These are phyloP conservation scores for Colletotrichum paranaense DNA, from an alignment of 2,329 filamentous ascomycete genomes.

Conservation along the genomic window DNA sequence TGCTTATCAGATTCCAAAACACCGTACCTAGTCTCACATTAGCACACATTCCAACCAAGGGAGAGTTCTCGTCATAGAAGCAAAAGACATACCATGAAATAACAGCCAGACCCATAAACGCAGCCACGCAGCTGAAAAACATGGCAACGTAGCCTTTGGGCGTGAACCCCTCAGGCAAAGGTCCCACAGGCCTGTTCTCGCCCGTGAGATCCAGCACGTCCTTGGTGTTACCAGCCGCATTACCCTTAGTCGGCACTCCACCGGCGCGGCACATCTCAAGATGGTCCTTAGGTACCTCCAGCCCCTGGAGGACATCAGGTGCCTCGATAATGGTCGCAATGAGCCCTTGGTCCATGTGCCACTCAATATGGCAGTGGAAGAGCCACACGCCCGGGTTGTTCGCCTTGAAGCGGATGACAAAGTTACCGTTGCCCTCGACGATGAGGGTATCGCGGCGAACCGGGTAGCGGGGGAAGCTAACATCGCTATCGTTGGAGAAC, in stretches of 20 bases:
- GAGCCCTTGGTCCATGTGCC: slow-evolving; percentile 63
- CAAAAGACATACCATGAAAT: slow-evolving; percentile 32
- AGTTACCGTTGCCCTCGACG: slow-evolving; percentile 58
- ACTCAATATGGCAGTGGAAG: slow-evolving; percentile 66
- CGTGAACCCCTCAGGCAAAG: slow-evolving; percentile 36
- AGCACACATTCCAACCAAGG: not conserved
- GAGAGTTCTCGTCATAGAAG: not conserved
- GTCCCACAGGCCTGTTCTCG: slow-evolving; percentile 33
- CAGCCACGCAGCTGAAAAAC: slow-evolving; percentile 34
- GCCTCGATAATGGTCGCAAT: slow-evolving; percentile 51
- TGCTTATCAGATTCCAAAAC: slow-evolving; percentile 26
- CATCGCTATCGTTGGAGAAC: slow-evolving; percentile 52
- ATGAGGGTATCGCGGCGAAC: slow-evolving; percentile 62
- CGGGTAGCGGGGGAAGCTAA: slow-evolving; percentile 51
- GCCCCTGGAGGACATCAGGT: slow-evolving; percentile 56
- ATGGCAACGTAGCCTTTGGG: slow-evolving; percentile 37
- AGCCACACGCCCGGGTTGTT: slow-evolving; percentile 60
- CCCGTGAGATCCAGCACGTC: slow-evolving; percentile 60
- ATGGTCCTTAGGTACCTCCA: slow-evolving; percentile 51
- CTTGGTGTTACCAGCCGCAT: slow-evolving; percentile 69
- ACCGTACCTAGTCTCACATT: slow-evolving; percentile 15
- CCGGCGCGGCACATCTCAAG: slow-evolving; percentile 49
- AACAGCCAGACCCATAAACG: slow-evolving; percentile 31
- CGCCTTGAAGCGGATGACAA: slow-evolving; percentile 57
- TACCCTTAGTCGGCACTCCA: slow-evolving; percentile 60